phyloP scores from a whole-genome alignment of 2,329 filamentous ascomycete genomes.

The Scolecobasidium constrictum region DNA sequence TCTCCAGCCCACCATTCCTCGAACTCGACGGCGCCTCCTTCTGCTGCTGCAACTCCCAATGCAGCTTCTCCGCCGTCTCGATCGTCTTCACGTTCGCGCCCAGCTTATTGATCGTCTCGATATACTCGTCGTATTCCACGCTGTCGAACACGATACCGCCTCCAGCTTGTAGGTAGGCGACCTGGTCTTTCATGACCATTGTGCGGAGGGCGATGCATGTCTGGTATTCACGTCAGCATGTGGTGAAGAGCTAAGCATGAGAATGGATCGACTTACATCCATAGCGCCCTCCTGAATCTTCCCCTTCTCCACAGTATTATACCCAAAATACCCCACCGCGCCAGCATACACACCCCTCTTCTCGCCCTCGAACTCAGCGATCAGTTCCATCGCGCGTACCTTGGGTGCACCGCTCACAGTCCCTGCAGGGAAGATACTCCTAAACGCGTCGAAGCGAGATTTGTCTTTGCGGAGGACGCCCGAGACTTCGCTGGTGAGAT shows the following conservation, averaged over 20 bases:
- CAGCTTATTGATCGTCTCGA: conserved; percentile 90
- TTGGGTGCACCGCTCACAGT: conserved; percentile 95
- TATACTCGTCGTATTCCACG: conserved; percentile 9
- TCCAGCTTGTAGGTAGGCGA: conserved; percentile 80
- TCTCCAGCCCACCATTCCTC: no score
- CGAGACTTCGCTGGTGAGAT: conserved; percentile 91
- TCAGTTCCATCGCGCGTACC: conserved; percentile 92
- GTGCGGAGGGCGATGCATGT: conserved; percentile 68
- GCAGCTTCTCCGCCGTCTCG: conserved; percentile 65
- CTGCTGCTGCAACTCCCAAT: conserved; percentile 35
- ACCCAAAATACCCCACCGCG: conserved; percentile 94
- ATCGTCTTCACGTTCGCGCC: conserved; percentile 79
- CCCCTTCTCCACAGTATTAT: conserved; percentile 57
- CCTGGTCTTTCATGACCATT: conserved; percentile 85
- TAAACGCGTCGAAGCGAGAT: conserved; percentile 89
- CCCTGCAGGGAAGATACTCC: conserved; percentile 84
- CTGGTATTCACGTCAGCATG: conserved; percentile 5
- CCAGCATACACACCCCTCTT: conserved; percentile 94
- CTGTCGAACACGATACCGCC: conserved; percentile 90
- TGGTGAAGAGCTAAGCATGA: conserved; percentile 12
- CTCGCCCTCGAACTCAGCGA: conserved; percentile 85
- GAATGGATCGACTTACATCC: conserved; percentile 41
- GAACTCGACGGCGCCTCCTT: no score
- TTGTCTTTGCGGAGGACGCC: conserved; percentile 74
- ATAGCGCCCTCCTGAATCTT: conserved; percentile 67